Evolutionary conservation across 2,329 filamentous ascomycete genomes (phyloP), one percentile per base, ranked within the genome.

Genomic region (Metarhizium rileyi): DNA sequence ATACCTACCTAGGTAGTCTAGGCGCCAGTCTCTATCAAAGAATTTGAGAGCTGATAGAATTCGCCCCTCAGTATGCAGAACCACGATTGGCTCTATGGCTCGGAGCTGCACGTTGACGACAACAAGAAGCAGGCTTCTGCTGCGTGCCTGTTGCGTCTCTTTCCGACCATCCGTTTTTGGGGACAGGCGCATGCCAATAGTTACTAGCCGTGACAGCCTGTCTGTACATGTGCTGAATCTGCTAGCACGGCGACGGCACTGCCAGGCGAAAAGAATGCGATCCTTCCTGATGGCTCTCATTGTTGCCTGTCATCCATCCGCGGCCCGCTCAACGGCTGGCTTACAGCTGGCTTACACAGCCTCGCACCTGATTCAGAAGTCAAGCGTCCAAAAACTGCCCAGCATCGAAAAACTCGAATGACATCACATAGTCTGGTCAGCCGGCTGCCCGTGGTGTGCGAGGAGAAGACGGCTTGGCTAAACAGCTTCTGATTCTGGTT

Each of bases 31-130:
- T 23, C 38, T 10, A 42, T 25, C 20, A 42, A 42, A 18, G 12
- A 18, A 42, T 42, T 42, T 22, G 38, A 42, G 18, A 10, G 4
- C 14, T 25, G 38, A 42, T 25, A 18, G 38, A 25, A 14, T 23
- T 22, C 22, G 20, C 20, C 38, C 35, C 38, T 42, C 38, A n/a
- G 20, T 12, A 16, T 20, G 16, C 38, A 18, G 8, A 33, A 23
- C 25, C 22, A 36, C 40, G 20, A 43, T 38, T 44, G 27, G 35
- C 27, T 23, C 26, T 40, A 10, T 27, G 26, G 12, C 7, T 18
- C n/a, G 28, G n/a, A 47, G 52, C 57, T 59, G 57, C 57, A 53
- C 50, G 55, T 55, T 59, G 56, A 59, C 56, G 56, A 57, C 57
- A n/a, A 59, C 54, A 42, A 46, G 47, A 50, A 30, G 52, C 53